phyloP scores from a whole-genome alignment of 768 basidiomycete species.

The Lepiota brunneoincarnata region DNA sequence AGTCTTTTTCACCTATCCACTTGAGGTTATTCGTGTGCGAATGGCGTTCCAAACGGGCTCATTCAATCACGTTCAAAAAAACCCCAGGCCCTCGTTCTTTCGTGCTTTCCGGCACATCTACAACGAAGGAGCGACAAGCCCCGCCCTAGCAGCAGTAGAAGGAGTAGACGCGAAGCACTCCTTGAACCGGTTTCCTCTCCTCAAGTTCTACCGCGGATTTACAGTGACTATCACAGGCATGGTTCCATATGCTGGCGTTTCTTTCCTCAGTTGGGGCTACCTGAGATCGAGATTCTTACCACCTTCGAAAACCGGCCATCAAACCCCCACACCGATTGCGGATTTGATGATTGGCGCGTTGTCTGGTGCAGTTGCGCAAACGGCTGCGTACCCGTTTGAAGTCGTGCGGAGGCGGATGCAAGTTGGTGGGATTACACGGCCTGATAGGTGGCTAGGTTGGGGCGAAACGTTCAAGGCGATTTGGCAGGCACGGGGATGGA shows the following conservation, averaged over 20 bases:
- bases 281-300: conserved; percentile 61
- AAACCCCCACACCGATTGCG: conserved; percentile 42
- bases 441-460: conserved; percentile 77
- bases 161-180: conserved; percentile 22
- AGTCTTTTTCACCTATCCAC: conserved; percentile 90
- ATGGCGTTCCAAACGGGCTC: conserved; percentile 80
- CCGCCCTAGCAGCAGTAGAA: conserved; percentile 15
- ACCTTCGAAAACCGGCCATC: conserved; percentile 31
- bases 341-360: conserved; percentile 85
- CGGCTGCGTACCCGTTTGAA: conserved; percentile 92
- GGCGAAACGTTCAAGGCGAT: conserved; percentile 72
- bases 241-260: conserved; percentile 93
- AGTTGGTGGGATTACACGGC: conserved; percentile 81
- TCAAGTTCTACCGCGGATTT: conserved; percentile 98
- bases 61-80: conserved; percentile 19
- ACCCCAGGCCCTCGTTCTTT: conserved; percentile 47
- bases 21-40: conserved; percentile 93
- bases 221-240: conserved; percentile 89
- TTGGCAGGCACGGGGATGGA: conserved; percentile 68
- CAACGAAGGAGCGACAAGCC: conserved; percentile 48
- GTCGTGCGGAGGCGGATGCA: conserved; percentile 92
- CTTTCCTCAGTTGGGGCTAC: conserved; percentile 90
- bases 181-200: conserved; percentile 66
- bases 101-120: conserved; percentile 66
- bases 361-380: conserved; percentile 84